phyloP scores from a whole-genome alignment of 495 filamentous ascomycete genomes.

The Podospora didyma region DNA sequence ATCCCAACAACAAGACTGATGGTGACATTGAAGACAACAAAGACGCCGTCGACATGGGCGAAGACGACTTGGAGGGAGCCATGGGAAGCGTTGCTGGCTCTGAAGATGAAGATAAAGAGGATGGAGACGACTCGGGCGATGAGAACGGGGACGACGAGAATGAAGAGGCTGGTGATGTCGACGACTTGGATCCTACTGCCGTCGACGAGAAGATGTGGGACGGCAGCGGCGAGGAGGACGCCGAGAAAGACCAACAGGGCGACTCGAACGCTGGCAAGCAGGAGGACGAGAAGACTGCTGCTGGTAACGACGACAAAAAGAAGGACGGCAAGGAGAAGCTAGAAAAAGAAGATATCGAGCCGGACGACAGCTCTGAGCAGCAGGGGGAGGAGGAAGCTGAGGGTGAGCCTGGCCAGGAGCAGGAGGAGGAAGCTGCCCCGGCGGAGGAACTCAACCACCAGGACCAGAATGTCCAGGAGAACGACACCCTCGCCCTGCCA shows the following conservation, averaged over 20 bases:
- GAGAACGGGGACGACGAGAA: slow-evolving; percentile 44
- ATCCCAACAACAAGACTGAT: slow-evolving; percentile 66
- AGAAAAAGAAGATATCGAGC: slow-evolving; percentile 50
- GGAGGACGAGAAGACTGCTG: slow-evolving; percentile 59
- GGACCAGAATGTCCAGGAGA: slow-evolving; percentile 62
- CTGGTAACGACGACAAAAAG: slow-evolving; percentile 52
- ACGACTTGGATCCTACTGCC: slow-evolving; percentile 80
- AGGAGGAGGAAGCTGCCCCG: slow-evolving; percentile 71
- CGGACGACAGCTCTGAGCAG: slow-evolving; percentile 54
- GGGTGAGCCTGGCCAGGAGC: slow-evolving; percentile 64
- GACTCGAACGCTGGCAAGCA: slow-evolving; percentile 59
- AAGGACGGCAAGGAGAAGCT: slow-evolving; percentile 26
- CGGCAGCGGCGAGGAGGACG: slow-evolving; percentile 66
- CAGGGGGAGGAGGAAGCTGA: slow-evolving; percentile 58
- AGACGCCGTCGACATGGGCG: slow-evolving; percentile 93
- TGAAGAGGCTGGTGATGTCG: slow-evolving; percentile 83
- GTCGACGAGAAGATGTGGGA: slow-evolving; percentile 99
- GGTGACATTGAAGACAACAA: slow-evolving; percentile 72
- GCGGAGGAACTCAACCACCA: slow-evolving; percentile 59
- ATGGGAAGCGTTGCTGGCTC: slow-evolving; percentile 61
- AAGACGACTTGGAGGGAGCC: slow-evolving; percentile 81
- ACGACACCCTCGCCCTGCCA: slow-evolving; percentile 55
- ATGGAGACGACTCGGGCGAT: slow-evolving; percentile 42
- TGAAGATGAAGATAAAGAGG: slow-evolving; percentile 50
- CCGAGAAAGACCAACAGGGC: slow-evolving; percentile 73